These are phyloP conservation scores for Lipomyces anomalus DNA, from an alignment of 805 yeast genomes.

Conservation along the genomic window DNA sequence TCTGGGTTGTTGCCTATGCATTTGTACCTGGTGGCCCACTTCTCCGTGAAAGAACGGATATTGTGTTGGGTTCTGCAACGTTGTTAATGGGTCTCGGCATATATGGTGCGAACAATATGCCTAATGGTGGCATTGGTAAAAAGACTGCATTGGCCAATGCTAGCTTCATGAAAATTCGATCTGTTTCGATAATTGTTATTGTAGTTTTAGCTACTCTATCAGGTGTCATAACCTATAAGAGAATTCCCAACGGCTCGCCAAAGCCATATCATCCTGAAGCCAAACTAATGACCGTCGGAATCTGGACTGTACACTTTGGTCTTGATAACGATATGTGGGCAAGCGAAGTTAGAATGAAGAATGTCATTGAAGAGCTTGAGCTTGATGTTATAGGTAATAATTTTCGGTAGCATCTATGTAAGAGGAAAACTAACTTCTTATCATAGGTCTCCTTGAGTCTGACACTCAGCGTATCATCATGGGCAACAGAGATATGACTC, in stretches of 20 bases:
- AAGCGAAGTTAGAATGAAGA: constrained; percentile 81
- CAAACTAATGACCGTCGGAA: constrained; percentile 82
- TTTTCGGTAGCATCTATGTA: not conserved
- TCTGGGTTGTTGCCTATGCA: constrained; percentile 97
- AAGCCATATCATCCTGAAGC: constrained; percentile 62
- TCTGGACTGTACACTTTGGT: constrained; percentile 98
- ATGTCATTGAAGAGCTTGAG: constrained; percentile 76
- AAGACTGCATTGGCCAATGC: constrained; percentile 21
- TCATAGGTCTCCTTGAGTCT: constrained; percentile 70
- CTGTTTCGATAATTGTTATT: constrained; percentile 25
- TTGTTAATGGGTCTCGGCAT: constrained; percentile 51
- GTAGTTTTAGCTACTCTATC: constrained; percentile 43
- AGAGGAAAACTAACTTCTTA: no score
- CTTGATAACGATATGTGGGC: constrained; percentile 98
- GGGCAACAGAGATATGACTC: constrained; percentile 93
- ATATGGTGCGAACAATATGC: constrained; percentile 27
- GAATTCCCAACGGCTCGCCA: constrained; percentile 58
- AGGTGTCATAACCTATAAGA: constrained; percentile 47
- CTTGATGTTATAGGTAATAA: constrained; percentile 61
- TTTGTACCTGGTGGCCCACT: constrained; percentile 93
- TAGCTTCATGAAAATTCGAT: constrained; percentile 9
- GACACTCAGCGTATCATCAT: constrained; percentile 92
- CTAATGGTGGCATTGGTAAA: constrained; percentile 15
- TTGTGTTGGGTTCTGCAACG: constrained; percentile 57
- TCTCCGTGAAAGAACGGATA: constrained; percentile 81